phyloP scores from a whole-genome alignment of 805 yeast species.

The Yarrowia sp. region DNA sequence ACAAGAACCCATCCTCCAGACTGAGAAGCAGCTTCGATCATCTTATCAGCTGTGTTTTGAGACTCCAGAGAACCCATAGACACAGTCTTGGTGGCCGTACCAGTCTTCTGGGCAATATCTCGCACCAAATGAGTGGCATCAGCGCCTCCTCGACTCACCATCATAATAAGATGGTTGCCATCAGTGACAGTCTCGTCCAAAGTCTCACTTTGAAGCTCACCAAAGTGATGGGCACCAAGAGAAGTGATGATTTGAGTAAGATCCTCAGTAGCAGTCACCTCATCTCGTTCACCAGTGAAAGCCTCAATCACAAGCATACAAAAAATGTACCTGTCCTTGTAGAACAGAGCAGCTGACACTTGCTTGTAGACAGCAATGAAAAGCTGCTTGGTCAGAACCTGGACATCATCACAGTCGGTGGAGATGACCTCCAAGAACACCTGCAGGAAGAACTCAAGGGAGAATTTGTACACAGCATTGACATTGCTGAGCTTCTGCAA shows the following conservation, averaged over 20 bases:
- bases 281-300: conserved; percentile 18
- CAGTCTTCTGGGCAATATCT: conserved; percentile 44
- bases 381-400: conserved; percentile 3
- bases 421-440: conserved; percentile 47
- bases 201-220: conserved; percentile 8
- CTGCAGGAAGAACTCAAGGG: conserved; percentile 56
- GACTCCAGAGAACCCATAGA: conserved; percentile 83
- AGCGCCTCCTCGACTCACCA: conserved; percentile 26
- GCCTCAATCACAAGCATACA: conserved; percentile 34
- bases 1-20: conserved; percentile 73
- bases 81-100: conserved; percentile 48
- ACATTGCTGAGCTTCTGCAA: conserved; percentile 54
- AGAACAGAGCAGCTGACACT: conserved; percentile 57
- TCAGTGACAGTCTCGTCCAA: conserved; percentile 16
- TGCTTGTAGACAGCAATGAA: conserved; percentile 50
- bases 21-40: conserved; percentile 56
- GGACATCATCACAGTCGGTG: conserved; percentile 6
- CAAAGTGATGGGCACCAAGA: conserved; percentile 6
- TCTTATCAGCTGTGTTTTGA: conserved; percentile 60
- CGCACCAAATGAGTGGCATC: conserved; percentile 40
- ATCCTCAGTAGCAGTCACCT: conserved; percentile 19
- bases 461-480: conserved; percentile 65
- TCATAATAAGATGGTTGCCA: conserved; percentile 9
- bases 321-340: conserved; percentile 51
- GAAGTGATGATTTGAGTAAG: conserved; percentile 21